Evolutionary conservation across 2,329 filamentous ascomycete genomes (phyloP).

Genomic region (Chalara sp.): DNA sequence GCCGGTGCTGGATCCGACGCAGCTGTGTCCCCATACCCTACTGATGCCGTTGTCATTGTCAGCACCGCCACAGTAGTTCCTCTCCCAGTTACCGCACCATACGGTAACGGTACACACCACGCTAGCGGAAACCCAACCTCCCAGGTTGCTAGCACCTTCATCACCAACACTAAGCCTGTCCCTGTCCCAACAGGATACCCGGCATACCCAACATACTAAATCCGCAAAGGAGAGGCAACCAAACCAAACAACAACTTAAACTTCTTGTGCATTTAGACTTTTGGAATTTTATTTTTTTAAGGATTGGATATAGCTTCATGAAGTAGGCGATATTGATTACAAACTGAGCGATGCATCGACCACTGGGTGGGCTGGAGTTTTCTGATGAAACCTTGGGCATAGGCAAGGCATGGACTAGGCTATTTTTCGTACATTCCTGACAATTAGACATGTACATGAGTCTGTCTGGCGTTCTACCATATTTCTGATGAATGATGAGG

Average conservation of each 20-base stretch:
- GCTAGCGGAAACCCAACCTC: conserved; percentile 16
- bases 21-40: too few species aligned
- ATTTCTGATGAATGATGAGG: too few species aligned
- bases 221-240: background rate
- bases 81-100: conserved; percentile 14
- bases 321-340: background rate
- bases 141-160: conserved; percentile 20
- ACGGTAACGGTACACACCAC: conserved; percentile 17
- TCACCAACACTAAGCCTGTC: conserved; percentile 15
- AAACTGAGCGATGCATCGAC: conserved; percentile 5
- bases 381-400: conserved; percentile 2
- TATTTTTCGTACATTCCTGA: too few species aligned
- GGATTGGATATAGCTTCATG: background rate
- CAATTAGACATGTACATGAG: too few species aligned
- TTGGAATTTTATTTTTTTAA: background rate
- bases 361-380: conserved; percentile 9
- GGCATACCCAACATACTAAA: conserved; percentile 1
- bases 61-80: conserved; percentile 22
- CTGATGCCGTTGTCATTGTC: conserved; percentile 6
- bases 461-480: too few species aligned
- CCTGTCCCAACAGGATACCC: background rate
- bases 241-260: too few species aligned
- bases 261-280: background rate
- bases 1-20: too few species aligned
- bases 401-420: background rate